A percentile compares a stretch with the other conserved stretches of the same genome.
These are phyloP conservation scores for Silene uniflora DNA, from an alignment of 148 eudicot species.

Conservation along the genomic window DNA sequence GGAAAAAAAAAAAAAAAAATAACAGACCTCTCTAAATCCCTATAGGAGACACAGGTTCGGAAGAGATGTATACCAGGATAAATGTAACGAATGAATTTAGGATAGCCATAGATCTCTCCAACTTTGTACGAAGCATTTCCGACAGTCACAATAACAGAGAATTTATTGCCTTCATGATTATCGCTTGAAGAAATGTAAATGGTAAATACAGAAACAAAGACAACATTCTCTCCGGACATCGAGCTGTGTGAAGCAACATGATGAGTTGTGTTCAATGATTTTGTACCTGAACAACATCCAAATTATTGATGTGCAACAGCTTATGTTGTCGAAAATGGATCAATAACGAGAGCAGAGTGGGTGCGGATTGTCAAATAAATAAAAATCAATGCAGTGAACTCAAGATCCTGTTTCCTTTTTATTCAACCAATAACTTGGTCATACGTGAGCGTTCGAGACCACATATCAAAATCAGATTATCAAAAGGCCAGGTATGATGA, in stretches of 20 bases:
- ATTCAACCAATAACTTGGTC: no score
- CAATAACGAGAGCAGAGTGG: no score
- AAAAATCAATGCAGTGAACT: no score
- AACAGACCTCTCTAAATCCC: background rate
- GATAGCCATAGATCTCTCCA: slow-evolving; percentile 84
- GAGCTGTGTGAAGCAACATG: slow-evolving; percentile 25
- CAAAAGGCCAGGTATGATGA: no score
- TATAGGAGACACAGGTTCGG: background rate
- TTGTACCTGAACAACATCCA: slow-evolving; percentile 49
- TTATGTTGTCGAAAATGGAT: no score
- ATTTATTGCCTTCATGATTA: slow-evolving; percentile 27
- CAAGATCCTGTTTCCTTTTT: no score
- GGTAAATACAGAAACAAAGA: slow-evolving; percentile 76
- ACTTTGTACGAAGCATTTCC: slow-evolving; percentile 69
- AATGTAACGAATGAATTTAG: slow-evolving; percentile 64
- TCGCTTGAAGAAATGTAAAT: slow-evolving; percentile 52
- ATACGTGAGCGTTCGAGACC: no score
- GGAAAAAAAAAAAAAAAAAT: no score
- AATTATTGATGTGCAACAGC: no score
- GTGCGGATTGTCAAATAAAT: no score
- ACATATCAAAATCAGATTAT: no score
- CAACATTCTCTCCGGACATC: slow-evolving; percentile 37
- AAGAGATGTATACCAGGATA: slow-evolving; percentile 56
- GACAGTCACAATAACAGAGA: slow-evolving; percentile 49
- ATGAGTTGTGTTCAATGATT: slow-evolving; percentile 69